Percentiles rank a stretch among this genome's conserved stretches.
These are phyloP conservation scores for Mikania micrantha DNA, from an alignment of 129 eudicot genomes.

Conservation along the genomic window DNA sequence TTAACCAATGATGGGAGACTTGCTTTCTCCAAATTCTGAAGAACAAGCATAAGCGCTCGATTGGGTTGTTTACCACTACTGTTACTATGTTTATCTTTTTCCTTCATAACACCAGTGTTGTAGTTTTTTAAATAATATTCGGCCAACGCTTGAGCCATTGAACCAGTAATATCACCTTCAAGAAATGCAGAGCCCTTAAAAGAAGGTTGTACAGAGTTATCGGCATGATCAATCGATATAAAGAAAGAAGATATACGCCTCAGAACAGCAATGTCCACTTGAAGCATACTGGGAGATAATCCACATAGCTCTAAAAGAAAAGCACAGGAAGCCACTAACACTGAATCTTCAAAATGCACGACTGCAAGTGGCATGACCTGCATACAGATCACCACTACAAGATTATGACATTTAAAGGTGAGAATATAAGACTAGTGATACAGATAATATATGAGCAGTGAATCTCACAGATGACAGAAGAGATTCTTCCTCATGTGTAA, in stretches of 20 bases:
- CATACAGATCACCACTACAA: neutral
- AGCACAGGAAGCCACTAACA: conserved; percentile 86
- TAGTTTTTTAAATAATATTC: conserved; percentile 65
- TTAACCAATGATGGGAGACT: conserved; percentile 54
- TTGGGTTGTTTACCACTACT: conserved; percentile 34
- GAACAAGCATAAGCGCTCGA: conserved; percentile 71
- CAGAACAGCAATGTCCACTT: conserved; percentile 71
- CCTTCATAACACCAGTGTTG: conserved; percentile 27
- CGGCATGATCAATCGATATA: conserved; percentile 40
- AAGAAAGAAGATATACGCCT: conserved; percentile 76
- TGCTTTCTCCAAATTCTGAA: conserved; percentile 86
- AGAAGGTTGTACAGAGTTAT: conserved; percentile 35
- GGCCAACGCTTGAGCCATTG: conserved; percentile 85
- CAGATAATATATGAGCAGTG: conserved; percentile 8
- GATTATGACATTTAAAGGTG: conserved; percentile 9
- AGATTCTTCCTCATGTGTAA: conserved; percentile 67
- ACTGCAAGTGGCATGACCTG: conserved; percentile 90
- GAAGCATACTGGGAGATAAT: conserved; percentile 72
- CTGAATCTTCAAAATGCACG: conserved; percentile 72
- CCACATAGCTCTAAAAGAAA: conserved; percentile 92
- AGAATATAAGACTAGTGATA: neutral
- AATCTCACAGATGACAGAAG: conserved; percentile 69
- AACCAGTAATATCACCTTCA: conserved; percentile 68
- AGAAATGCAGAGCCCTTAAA: conserved; percentile 44
- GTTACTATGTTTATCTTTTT: conserved; percentile 28